phyloP scores from a whole-genome alignment of 2,329 filamentous ascomycete species.

The Colletotrichum nymphaeae region DNA sequence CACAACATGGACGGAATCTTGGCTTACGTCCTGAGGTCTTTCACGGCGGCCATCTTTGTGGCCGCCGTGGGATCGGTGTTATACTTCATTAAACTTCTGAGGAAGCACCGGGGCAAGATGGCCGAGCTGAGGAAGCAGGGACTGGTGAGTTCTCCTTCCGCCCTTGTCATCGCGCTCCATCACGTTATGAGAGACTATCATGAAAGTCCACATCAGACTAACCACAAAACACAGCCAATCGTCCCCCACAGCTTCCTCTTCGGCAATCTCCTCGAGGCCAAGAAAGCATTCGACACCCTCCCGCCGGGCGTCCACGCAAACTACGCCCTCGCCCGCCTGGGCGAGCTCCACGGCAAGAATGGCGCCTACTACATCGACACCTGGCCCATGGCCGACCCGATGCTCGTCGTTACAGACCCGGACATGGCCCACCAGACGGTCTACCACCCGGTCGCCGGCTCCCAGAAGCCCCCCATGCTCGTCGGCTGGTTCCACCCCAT shows the following conservation, averaged over 20 bases:
- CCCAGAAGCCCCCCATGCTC: conserved; percentile 43
- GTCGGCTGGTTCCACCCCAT: conserved; percentile 45
- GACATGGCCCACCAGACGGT: conserved; percentile 44
- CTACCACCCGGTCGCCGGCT: conserved; percentile 41
- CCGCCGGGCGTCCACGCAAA: conserved; percentile 25
- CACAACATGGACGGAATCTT: conserved; percentile 13
- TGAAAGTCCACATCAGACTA: not conserved
- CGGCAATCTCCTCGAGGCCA: conserved; percentile 45
- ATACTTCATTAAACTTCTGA: conserved; percentile 16
- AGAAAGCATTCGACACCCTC: conserved; percentile 38
- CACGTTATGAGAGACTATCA: no score
- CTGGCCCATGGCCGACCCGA: conserved; percentile 42
- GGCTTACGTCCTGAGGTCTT: not conserved
- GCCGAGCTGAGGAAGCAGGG: conserved; percentile 25
- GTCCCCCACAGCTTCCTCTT: conserved; percentile 42
- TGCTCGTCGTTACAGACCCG: conserved; percentile 44
- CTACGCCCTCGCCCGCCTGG: conserved; percentile 15
- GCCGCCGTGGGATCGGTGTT: not conserved
- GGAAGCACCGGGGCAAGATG: conserved; percentile 24
- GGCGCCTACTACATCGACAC: conserved; percentile 46
- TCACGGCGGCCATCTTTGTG: conserved; percentile 3
- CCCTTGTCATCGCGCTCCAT: not conserved
- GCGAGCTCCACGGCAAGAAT: conserved; percentile 37
- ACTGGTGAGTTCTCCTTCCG: not conserved
- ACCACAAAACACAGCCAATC: conserved; percentile 40